Conservation (phyloP, 2,329 filamentous ascomycete species). For the Aureobasidium sp. region DNA sequence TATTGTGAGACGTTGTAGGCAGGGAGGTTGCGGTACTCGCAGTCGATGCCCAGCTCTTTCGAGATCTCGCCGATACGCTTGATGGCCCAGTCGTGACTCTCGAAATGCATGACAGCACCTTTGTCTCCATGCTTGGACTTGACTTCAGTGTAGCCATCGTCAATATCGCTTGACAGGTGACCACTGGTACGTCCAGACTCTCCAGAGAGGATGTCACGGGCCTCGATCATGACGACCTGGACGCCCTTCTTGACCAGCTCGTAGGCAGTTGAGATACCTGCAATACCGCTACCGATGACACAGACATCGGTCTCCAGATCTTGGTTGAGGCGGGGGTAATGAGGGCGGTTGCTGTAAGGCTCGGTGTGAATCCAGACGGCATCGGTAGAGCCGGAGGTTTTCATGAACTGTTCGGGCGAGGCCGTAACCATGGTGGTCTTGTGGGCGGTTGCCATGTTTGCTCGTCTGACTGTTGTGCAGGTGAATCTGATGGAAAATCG, state of each 20-base stretch:
- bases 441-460: conserved; percentile 17
- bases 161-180: conserved; percentile 47
- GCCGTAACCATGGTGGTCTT: conserved; percentile 10
- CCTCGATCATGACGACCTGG: conserved; percentile 46
- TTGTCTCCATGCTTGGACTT: conserved; percentile 44
- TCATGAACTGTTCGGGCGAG: conserved; percentile 29
- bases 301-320: conserved; percentile 43
- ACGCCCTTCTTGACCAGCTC: conserved; percentile 45
- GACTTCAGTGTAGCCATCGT: conserved; percentile 46
- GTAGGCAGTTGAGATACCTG: conserved; percentile 45
- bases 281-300: conserved; percentile 46
- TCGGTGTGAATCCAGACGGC: conserved; percentile 47
- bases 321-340: conserved; percentile 35
- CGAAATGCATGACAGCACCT: conserved; percentile 42
- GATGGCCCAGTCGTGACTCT: conserved; percentile 49
- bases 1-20: conserved; percentile 47
- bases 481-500: background rate
- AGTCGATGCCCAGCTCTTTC: conserved; percentile 44
- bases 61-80: conserved; percentile 44
- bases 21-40: conserved; percentile 46
- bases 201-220: conserved; percentile 46
- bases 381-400: conserved; percentile 44
- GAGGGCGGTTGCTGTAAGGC: conserved; percentile 38
- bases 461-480: background rate
- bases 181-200: conserved; percentile 48